A percentile compares a stretch with the other conserved stretches of the same genome.
phyloP scores from a whole-genome alignment of 225 moss, liverwort and hornwort species.

The Anthoceros angustus region DNA sequence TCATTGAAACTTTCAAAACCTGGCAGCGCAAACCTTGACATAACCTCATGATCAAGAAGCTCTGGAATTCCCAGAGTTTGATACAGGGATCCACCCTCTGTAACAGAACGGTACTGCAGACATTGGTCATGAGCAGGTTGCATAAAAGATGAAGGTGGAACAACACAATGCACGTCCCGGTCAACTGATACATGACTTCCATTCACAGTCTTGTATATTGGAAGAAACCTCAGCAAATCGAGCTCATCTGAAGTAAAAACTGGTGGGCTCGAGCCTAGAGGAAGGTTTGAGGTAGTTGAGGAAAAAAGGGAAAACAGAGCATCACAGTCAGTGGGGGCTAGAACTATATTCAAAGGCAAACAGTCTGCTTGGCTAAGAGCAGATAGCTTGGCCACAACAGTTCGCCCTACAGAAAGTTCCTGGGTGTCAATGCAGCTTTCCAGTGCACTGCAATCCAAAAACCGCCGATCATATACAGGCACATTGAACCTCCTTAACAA shows the following conservation, averaged over 20 bases:
- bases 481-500: constrained; percentile 51
- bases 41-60: constrained; percentile 64
- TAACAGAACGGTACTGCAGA: constrained; percentile 28
- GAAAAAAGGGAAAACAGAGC: constrained; percentile 55
- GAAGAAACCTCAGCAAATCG: constrained; percentile 44
- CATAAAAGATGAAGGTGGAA: constrained; percentile 49
- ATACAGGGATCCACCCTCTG: constrained; percentile 57
- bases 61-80: constrained; percentile 46
- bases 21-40: constrained; percentile 62
- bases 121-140: constrained; percentile 72
- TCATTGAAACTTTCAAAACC: constrained; percentile 38
- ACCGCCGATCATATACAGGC: constrained; percentile 57
- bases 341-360: constrained; percentile 29
- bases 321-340: constrained; percentile 58
- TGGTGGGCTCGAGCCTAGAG: constrained; percentile 12
- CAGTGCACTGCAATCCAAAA: constrained; percentile 45
- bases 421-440: constrained; percentile 34
- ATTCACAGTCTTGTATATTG: constrained; percentile 54
- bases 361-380: constrained; percentile 54
- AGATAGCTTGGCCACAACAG: constrained; percentile 45
- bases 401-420: constrained; percentile 40
- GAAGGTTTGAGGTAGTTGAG: constrained; percentile 20
- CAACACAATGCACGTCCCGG: constrained; percentile 52
- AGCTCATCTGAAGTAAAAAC: constrained; percentile 42
- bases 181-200: constrained; percentile 45